A percentile compares a stretch with the other conserved stretches of the same genome.
phyloP scores from a whole-genome alignment of 2,329 filamentous ascomycete species.

The Aspergillus fumigatus region DNA sequence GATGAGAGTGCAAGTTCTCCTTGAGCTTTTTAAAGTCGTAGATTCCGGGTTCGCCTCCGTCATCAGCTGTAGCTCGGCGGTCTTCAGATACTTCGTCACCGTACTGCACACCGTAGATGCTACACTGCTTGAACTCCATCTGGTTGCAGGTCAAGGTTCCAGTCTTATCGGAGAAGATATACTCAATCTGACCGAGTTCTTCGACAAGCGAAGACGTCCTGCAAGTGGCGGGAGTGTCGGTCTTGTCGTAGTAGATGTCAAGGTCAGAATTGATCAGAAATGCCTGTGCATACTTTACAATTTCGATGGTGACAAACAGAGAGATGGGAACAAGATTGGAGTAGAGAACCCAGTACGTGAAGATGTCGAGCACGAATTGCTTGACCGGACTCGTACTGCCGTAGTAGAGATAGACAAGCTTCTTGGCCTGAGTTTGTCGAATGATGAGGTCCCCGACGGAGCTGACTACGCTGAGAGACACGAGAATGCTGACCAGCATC shows the following conservation, averaged over 20 bases:
- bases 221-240: slow-evolving; percentile 91
- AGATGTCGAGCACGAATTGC: slow-evolving; percentile 88
- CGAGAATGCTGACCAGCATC: slow-evolving; percentile 77
- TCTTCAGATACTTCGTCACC: slow-evolving; percentile 90
- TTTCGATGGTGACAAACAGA: slow-evolving; percentile 92
- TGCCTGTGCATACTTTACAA: slow-evolving; percentile 98
- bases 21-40: slow-evolving; percentile 76
- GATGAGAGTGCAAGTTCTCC: slow-evolving; percentile 63
- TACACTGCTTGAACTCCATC: slow-evolving; percentile 97
- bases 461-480: slow-evolving; percentile 80
- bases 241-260: slow-evolving; percentile 96
- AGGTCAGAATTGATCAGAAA: slow-evolving; percentile 96
- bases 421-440: slow-evolving; percentile 57
- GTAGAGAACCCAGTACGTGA: slow-evolving; percentile 98
- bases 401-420: slow-evolving; percentile 70
- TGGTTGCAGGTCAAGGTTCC: slow-evolving; percentile 96
- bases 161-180: slow-evolving; percentile 97
- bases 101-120: slow-evolving; percentile 91
- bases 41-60: slow-evolving; percentile 72
- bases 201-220: slow-evolving; percentile 94
- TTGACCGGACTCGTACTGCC: slow-evolving; percentile 61
- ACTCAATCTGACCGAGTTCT: slow-evolving; percentile 96
- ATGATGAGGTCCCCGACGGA: slow-evolving; percentile 86
- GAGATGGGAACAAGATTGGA: slow-evolving; percentile 96
- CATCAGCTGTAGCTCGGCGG: slow-evolving; percentile 70